A percentile compares a stretch with the other conserved stretches of the same genome.
These are phyloP conservation scores for Colletotrichum orchidophilum DNA, from an alignment of 2,329 filamentous ascomycete genomes.

Conservation along the genomic window DNA sequence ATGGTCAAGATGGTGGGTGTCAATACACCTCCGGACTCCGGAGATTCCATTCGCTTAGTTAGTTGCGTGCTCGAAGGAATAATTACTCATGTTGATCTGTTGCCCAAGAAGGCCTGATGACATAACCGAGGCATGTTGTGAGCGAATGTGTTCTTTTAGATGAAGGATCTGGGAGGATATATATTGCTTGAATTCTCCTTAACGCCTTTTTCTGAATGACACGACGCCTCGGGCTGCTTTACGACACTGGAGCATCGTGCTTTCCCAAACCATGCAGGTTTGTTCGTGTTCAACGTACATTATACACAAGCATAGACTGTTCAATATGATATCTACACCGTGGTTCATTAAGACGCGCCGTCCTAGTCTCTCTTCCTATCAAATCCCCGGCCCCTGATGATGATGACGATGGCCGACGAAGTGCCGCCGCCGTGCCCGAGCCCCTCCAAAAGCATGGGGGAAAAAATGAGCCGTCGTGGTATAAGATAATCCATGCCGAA, in stretches of 20 bases:
- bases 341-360: constrained; percentile 27
- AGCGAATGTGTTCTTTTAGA: not conserved
- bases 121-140: not conserved
- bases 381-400: not conserved
- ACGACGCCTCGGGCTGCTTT: not conserved
- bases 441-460: not conserved
- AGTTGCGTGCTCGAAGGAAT: not conserved
- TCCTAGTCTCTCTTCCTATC: not conserved
- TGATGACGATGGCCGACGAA: not conserved
- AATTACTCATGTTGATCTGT: not conserved
- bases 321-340: constrained; percentile 36
- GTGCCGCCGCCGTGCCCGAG: constrained; percentile 15
- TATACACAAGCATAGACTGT: constrained; percentile 36
- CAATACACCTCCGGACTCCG: not conserved
- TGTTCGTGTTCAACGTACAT: constrained; percentile 29
- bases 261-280: constrained; percentile 13
- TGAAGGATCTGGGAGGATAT: not conserved
- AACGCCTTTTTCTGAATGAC: not conserved
- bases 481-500: constrained; percentile 37
- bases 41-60: not conserved
- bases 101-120: not conserved
- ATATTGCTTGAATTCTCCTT: constrained; percentile 16
- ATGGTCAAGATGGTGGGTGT: not conserved
- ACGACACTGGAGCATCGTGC: not conserved
- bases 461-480: constrained; percentile 28